Evolutionary conservation across 495 filamentous ascomycete genomes (phyloP), one percentile per base, ranked within the genome.

Genomic region (Podospora bellae-mahoneyi): DNA sequence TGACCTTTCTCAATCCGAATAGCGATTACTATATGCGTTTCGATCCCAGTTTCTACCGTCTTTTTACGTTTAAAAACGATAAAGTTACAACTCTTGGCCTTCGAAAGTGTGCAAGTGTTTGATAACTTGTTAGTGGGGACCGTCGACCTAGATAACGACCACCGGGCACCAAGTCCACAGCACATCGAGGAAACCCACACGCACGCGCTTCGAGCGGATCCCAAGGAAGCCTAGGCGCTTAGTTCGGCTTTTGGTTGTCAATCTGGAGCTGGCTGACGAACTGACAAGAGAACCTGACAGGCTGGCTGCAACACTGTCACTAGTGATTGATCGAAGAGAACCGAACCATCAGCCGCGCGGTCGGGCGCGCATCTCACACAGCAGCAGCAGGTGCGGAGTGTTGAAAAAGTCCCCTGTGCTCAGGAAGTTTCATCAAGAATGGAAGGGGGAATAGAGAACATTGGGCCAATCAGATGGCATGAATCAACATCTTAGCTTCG

Each of bases 401-500:
- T 48, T 48, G 39, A 48, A 48, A 13, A 48, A 48, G 39, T 13
- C 39, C 39, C 39, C 39, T 48, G 39, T 48, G 1, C 39, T 48
- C 39, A 48, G 39, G 39, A 10, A 48, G 39, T 48, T 48, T 48
- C 39, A 48, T 48, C 39, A 13, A 48, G 39, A 48, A 48, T 48
- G 39, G 39, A 48, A 48, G 39, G 39, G 39, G 39, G 39, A 48
- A 13, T 48, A 10, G 23, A 59, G 58, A 75, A 71, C 64, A 68
- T 23, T 48, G n/a, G 58, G 3, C 75, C 73, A 76, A 74, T 74
- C 62, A 61, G 30, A 15, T 27, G 53, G 34, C 55, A 27, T 20
- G 32, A 32, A 58, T 48, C 15, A 48, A 48, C 39, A 30, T 54
- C 39, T 62, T 75, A 69, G 73, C 70, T 48, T 66, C 68, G 75